phyloP scores from a whole-genome alignment of 129 eudicot species.

The Helianthus tuberosus region DNA sequence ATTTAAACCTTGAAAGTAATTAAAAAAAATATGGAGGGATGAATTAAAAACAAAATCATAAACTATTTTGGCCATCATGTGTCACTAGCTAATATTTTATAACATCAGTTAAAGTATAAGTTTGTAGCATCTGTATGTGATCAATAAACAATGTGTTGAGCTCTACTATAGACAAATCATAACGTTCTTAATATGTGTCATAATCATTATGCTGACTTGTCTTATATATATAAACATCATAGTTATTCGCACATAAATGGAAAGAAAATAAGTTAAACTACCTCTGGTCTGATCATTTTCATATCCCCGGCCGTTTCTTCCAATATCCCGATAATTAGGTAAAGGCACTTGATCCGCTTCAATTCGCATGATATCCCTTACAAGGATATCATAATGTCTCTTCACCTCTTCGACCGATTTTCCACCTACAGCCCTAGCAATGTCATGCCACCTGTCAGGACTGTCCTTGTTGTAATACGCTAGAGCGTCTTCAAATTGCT shows the following conservation, averaged over 20 bases:
- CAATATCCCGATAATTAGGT: slow-evolving; percentile 59
- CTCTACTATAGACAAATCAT: no score
- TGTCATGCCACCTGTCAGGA: slow-evolving; percentile 82
- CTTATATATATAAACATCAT: background rate
- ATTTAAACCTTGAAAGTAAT: slow-evolving; percentile 26
- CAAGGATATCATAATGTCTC: slow-evolving; percentile 68
- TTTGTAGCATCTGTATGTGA: slow-evolving; percentile 52
- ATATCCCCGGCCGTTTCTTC: slow-evolving; percentile 52
- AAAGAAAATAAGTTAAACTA: slow-evolving; percentile 23
- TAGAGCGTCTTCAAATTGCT: slow-evolving; percentile 84
- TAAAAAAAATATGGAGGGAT: slow-evolving; percentile 29
- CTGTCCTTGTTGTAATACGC: slow-evolving; percentile 75
- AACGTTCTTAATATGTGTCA: background rate
- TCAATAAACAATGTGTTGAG: slow-evolving; percentile 22
- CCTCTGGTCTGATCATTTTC: slow-evolving; percentile 69
- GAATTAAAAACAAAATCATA: background rate
- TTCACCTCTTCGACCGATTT: slow-evolving; percentile 82
- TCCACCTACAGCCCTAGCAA: slow-evolving; percentile 68
- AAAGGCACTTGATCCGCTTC: slow-evolving; percentile 75
- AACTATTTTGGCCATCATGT: slow-evolving; percentile 33
- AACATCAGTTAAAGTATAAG: slow-evolving; percentile 19
- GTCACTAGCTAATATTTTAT: slow-evolving; percentile 40
- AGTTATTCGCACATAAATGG: background rate
- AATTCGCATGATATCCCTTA: slow-evolving; percentile 70
- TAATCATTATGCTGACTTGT: background rate